A percentile compares a stretch with the other conserved stretches of the same genome.
Conservation (phyloP, 768 basidiomycete genomes). For the Tephrocybe rancida region DNA sequence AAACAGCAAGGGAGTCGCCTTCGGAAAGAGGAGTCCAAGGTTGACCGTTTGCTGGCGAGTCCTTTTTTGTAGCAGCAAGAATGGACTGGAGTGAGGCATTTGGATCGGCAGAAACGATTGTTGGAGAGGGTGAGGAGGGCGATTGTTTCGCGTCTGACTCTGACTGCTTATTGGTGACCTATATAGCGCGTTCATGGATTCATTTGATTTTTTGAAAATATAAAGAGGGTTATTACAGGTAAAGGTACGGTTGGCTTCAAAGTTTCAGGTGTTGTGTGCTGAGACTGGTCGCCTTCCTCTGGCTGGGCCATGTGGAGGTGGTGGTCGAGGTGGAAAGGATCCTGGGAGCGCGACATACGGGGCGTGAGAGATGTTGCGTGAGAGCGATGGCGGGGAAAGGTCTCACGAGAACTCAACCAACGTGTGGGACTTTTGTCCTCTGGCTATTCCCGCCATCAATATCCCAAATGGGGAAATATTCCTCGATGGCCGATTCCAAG, state of each 20-base stretch:
- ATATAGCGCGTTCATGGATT: conserved; percentile 29
- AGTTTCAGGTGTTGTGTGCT: conserved; percentile 20
- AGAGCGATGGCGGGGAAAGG: conserved; percentile 37
- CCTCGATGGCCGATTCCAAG: conserved; percentile 5
- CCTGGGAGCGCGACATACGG: conserved; percentile 45
- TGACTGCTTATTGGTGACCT: conserved; percentile 29
- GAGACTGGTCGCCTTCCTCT: conserved; percentile 15
- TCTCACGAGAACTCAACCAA: conserved; percentile 36
- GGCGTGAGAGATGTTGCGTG: conserved; percentile 51
- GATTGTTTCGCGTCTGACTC: conserved; percentile 20
- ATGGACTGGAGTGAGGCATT: conserved; percentile 53
- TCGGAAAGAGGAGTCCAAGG: conserved; percentile 38
- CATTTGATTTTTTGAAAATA: conserved; percentile 24
- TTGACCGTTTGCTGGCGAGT: conserved; percentile 42
- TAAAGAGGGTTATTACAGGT: conserved; percentile 33
- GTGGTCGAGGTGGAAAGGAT: conserved; percentile 48
- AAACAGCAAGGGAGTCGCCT: conserved; percentile 26
- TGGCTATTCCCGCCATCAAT: conserved; percentile 18
- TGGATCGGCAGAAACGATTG: conserved; percentile 36
- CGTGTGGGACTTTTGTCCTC: conserved; percentile 32
- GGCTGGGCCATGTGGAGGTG: conserved; percentile 43
- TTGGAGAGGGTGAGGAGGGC: conserved; percentile 27
- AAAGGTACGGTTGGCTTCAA: conserved; percentile 24
- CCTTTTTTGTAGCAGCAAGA: conserved; percentile 51
- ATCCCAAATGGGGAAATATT: conserved; percentile 20